Percentiles rank a stretch among this genome's conserved stretches.
These are phyloP conservation scores for Ophiostoma quercus DNA, from an alignment of 2,329 filamentous ascomycete genomes.

Conservation along the genomic window DNA sequence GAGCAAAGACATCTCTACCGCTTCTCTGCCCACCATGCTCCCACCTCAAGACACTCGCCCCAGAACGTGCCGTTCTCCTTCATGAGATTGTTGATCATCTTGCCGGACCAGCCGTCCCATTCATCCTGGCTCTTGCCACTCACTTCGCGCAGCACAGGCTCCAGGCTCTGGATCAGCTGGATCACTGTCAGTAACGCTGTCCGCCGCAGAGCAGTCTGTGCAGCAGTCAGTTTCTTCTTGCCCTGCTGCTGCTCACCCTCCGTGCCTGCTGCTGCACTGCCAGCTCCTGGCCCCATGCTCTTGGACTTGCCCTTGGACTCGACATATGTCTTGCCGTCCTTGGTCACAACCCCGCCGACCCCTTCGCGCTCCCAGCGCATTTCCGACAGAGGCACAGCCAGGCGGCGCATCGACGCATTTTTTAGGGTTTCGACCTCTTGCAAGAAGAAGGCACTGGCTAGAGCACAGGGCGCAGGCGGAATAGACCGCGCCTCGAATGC, in stretches of 20 bases:
- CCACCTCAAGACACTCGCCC: conserved; percentile 80
- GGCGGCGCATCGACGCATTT: conserved; percentile 65
- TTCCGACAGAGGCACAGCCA: conserved; percentile 83
- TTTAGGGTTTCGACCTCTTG: conserved; percentile 69
- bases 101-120: conserved; percentile 84
- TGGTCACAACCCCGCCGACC: conserved; percentile 57
- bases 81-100: conserved; percentile 79
- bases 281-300: background rate
- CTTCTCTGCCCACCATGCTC: conserved; percentile 87
- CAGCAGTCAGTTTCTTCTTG: conserved; percentile 54
- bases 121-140: conserved; percentile 86
- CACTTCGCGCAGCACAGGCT: conserved; percentile 73
- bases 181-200: conserved; percentile 78
- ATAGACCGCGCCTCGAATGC: conserved; percentile 68
- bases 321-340: conserved; percentile 56
- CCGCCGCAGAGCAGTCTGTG: conserved; percentile 67
- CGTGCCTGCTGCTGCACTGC: background rate
- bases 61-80: conserved; percentile 71
- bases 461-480: conserved; percentile 69
- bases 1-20: background rate
- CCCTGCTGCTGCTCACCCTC: conserved; percentile 25
- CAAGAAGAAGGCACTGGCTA: conserved; percentile 69
- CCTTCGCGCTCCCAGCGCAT: conserved; percentile 81
- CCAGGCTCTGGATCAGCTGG: conserved; percentile 77
- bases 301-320: conserved; percentile 39